These are phyloP conservation scores for Salix suchowensis DNA, from an alignment of 345 rosid genomes.

Conservation along the genomic window DNA sequence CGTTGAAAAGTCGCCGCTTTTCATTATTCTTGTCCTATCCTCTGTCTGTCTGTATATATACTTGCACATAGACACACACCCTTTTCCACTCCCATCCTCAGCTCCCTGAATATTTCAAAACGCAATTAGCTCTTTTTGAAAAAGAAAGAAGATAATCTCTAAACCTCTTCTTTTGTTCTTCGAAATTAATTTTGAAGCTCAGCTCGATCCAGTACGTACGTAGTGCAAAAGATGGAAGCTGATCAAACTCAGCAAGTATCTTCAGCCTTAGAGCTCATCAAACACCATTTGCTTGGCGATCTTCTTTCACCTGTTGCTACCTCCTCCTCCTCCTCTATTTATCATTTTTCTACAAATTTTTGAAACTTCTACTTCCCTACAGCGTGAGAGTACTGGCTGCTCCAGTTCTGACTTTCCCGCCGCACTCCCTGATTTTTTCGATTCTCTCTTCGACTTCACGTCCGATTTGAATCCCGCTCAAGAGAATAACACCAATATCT, in stretches of 20 bases:
- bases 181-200: not conserved
- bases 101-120: not conserved
- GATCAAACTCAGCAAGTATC: conserved; percentile 28
- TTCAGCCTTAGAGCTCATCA: conserved; percentile 40
- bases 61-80: not conserved
- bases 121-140: not conserved
- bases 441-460: conserved; percentile 19
- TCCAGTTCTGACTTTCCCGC: conserved; percentile 26
- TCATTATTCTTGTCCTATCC: too few relatives aligned
- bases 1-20: conserved; percentile 21
- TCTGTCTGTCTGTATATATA: not conserved
- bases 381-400: not conserved
- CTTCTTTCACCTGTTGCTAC: conserved; percentile 10
- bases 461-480: not conserved
- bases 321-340: not conserved
- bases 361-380: not conserved
- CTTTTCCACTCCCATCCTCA: not conserved
- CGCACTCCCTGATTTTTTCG: conserved; percentile 11
- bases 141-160: too few relatives aligned
- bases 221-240: conserved; percentile 25
- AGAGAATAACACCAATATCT: conserved; percentile 6
- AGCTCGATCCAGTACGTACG: not conserved
- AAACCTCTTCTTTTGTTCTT: not conserved
- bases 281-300: conserved; percentile 56
- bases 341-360: not conserved